Conservation (phyloP, 371 early-diverging fungal genomes). For the Synchytrium microbalum region DNA sequence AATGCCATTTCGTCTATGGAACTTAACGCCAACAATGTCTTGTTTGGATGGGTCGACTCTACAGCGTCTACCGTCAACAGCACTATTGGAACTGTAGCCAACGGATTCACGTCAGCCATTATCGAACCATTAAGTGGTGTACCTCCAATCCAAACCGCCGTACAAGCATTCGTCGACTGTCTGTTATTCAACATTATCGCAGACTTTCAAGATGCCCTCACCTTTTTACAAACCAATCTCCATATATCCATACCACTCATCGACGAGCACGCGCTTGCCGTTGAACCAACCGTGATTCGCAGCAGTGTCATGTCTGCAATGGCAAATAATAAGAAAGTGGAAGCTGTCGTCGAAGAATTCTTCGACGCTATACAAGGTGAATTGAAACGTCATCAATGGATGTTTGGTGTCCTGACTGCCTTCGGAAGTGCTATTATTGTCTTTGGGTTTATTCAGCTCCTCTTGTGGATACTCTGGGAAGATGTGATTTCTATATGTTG, state of each 20-base stretch:
- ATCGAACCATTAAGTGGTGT: background rate
- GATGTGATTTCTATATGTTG: too few species aligned
- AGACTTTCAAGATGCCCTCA: background rate
- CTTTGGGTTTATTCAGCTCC: background rate
- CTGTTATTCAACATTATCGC: background rate
- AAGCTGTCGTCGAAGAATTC: background rate
- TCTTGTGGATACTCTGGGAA: background rate
- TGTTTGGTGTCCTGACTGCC: background rate
- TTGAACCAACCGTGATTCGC: background rate
- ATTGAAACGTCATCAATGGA: background rate
- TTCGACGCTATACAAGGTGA: background rate
- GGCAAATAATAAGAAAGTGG: background rate
- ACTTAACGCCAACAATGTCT: background rate
- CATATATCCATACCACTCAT: background rate
- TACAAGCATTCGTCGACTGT: background rate
- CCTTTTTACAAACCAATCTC: background rate
- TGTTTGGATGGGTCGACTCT: background rate
- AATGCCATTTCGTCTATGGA: background rate
- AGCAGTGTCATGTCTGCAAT: background rate
- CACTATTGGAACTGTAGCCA: background rate
- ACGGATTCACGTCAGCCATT: background rate
- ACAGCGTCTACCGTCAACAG: background rate
- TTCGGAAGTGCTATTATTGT: background rate
- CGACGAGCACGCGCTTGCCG: background rate
- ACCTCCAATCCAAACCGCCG: background rate